Percentiles rank a stretch among this genome's conserved stretches.
Conservation (phyloP, 2,329 filamentous ascomycete species). For the Aspergillus jensenii region DNA sequence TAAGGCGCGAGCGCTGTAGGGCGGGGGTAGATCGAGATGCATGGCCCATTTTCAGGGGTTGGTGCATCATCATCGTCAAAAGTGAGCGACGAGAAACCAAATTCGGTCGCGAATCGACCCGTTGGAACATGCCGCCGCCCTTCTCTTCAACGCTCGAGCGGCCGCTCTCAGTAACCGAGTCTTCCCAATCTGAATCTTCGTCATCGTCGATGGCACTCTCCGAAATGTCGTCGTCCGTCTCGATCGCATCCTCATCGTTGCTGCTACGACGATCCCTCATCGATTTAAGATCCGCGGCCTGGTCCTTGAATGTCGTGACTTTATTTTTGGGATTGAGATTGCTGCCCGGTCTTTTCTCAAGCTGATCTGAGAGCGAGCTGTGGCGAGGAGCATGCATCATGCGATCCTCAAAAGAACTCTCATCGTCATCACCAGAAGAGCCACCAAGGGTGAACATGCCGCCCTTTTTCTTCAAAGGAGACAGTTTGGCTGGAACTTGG, state of each 20-base stretch:
- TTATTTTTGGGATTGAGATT: slow-evolving; percentile 50
- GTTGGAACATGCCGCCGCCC: slow-evolving; percentile 68
- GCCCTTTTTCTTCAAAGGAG: slow-evolving; percentile 63
- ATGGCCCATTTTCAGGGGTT: slow-evolving; percentile 72
- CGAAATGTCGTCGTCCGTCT: slow-evolving; percentile 67
- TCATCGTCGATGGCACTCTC: slow-evolving; percentile 79
- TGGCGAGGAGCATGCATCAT: slow-evolving; percentile 54
- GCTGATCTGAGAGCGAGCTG: slow-evolving; percentile 56
- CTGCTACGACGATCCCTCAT: slow-evolving; percentile 56
- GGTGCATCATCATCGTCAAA: slow-evolving; percentile 83
- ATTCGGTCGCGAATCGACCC: slow-evolving; percentile 84
- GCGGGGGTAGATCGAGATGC: slow-evolving; percentile 48
- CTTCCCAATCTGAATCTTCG: slow-evolving; percentile 62
- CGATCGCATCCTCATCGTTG: slow-evolving; percentile 58
- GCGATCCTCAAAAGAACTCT: slow-evolving; percentile 68
- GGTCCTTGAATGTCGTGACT: slow-evolving; percentile 77
- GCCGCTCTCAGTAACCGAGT: slow-evolving; percentile 75
- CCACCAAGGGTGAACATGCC: slow-evolving; percentile 72
- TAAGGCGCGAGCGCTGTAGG: slow-evolving; percentile 57
- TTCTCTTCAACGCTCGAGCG: slow-evolving; percentile 80
- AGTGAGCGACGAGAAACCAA: slow-evolving; percentile 83
- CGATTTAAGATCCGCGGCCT: slow-evolving; percentile 67
- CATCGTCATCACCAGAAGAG: slow-evolving; percentile 81
- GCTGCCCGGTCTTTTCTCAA: slow-evolving; percentile 44
- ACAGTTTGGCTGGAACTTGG: slow-evolving; percentile 61